Conservation (phyloP, 2,329 filamentous ascomycete species). For the Alternaria gaisen region DNA sequence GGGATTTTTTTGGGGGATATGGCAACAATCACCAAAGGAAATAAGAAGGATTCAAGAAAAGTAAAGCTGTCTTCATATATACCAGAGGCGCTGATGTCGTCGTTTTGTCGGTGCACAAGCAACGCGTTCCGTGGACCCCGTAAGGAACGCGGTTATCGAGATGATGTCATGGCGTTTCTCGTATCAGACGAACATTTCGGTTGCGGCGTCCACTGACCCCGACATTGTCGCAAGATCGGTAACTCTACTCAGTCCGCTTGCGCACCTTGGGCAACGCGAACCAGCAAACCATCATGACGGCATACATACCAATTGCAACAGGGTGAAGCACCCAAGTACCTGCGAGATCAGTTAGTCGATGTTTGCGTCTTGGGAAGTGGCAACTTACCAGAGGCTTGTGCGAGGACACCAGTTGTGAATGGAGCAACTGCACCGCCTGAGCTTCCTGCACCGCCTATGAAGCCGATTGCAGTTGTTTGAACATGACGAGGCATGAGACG, state of each 20-base stretch:
- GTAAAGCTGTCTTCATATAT: background rate
- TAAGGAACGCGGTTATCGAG: background rate
- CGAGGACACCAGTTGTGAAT: constrained; percentile 71
- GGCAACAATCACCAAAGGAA: background rate
- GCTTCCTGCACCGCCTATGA: constrained; percentile 75
- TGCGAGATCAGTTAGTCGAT: constrained; percentile 27
- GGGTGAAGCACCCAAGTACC: constrained; percentile 72
- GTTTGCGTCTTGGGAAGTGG: background rate
- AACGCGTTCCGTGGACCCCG: constrained; percentile 11
- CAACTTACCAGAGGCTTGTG: constrained; percentile 57
- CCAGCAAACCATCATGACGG: constrained; percentile 72
- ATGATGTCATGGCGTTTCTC: constrained; percentile 19
- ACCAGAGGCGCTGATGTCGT: background rate
- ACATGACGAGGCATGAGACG: constrained; percentile 66
- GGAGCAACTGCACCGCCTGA: constrained; percentile 73
- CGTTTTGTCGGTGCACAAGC: background rate
- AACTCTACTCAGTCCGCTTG: constrained; percentile 67
- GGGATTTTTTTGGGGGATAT: background rate
- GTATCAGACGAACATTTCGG: background rate
- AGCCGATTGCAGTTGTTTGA: constrained; percentile 70
- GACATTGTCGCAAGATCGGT: constrained; percentile 1
- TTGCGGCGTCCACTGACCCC: background rate
- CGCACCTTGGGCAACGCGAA: constrained; percentile 63
- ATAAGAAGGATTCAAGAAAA: background rate
- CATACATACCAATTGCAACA: constrained; percentile 72